Evolutionary conservation across 208 protist species (phyloP).

Genomic region (Acanthamoeba rhysodes): DNA sequence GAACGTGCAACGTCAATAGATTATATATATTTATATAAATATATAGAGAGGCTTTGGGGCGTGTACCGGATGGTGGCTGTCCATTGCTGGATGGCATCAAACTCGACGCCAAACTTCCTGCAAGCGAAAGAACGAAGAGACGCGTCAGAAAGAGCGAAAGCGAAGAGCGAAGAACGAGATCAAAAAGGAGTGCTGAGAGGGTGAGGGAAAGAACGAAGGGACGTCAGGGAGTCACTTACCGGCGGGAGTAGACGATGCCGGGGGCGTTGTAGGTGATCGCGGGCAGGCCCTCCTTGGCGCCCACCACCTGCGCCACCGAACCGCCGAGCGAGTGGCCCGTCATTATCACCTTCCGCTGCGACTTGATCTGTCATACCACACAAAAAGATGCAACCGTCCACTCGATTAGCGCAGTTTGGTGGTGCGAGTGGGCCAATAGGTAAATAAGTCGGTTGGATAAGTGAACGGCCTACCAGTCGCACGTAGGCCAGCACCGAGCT

Average conservation of each 20-base stretch:
- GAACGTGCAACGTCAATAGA: neutral
- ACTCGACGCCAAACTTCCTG: conserved; percentile 49
- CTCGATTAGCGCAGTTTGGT: too few species aligned
- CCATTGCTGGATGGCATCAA: conserved; percentile 64
- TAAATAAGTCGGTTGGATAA: too few species aligned
- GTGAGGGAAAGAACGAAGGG: neutral
- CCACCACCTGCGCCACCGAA: conserved; percentile 66
- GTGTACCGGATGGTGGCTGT: conserved; percentile 15
- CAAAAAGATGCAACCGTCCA: too few species aligned
- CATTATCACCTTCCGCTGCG: conserved; percentile 31
- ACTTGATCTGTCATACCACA: conserved; percentile 24
- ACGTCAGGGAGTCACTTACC: neutral
- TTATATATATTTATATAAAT: neutral
- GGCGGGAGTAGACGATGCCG: conserved; percentile 61
- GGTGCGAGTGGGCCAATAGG: neutral
- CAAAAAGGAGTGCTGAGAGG: too few species aligned
- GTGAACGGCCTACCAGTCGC: neutral
- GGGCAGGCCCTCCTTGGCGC: conserved; percentile 35
- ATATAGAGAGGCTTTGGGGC: neutral
- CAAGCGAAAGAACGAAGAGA: neutral
- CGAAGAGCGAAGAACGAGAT: neutral
- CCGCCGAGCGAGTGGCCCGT: conserved; percentile 66
- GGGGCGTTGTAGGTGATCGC: conserved; percentile 76
- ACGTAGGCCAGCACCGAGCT: conserved; percentile 30
- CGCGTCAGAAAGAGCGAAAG: neutral